Evolutionary conservation across 2,329 filamentous ascomycete species (phyloP).

Genomic region (Aureobasidium sp.): DNA sequence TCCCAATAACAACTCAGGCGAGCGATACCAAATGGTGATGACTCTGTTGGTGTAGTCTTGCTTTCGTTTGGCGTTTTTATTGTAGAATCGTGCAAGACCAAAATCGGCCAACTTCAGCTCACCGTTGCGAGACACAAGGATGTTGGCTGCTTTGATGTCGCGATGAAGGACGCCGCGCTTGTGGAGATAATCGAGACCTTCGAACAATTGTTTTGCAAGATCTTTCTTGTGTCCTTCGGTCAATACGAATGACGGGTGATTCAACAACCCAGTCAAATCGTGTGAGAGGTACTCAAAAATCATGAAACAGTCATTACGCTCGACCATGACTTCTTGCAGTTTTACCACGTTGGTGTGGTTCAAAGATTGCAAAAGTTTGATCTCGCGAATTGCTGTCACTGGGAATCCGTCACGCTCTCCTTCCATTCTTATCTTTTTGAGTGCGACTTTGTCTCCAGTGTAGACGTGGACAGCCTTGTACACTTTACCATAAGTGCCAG

Average conservation of each 20-base stretch:
- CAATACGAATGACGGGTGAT: slow-evolving; percentile 85
- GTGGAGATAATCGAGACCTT: slow-evolving; percentile 89
- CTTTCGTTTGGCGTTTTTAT: slow-evolving; percentile 65
- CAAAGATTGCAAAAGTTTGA: slow-evolving; percentile 83
- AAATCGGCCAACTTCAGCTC: slow-evolving; percentile 93
- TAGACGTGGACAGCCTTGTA: slow-evolving; percentile 95
- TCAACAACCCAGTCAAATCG: slow-evolving; percentile 88
- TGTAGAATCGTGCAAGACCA: slow-evolving; percentile 90
- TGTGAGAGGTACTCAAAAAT: slow-evolving; percentile 98
- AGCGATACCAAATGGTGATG: slow-evolving; percentile 97
- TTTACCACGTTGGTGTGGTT: slow-evolving; percentile 76
- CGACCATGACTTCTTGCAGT: slow-evolving; percentile 90
- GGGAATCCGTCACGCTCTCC: slow-evolving; percentile 87
- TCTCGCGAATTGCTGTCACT: slow-evolving; percentile 83
- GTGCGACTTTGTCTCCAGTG: slow-evolving; percentile 71
- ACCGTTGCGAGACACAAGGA: slow-evolving; percentile 83
- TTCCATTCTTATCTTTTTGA: slow-evolving; percentile 92
- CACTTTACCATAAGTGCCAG: slow-evolving; percentile 91
- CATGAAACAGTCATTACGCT: slow-evolving; percentile 98
- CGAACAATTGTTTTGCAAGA: slow-evolving; percentile 84
- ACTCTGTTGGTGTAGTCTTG: slow-evolving; percentile 97
- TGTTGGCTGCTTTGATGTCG: slow-evolving; percentile 98
- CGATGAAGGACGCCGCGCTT: slow-evolving; percentile 88
- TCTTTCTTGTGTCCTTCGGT: slow-evolving; percentile 85
- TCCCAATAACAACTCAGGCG: slow-evolving; percentile 81